Evolutionary conservation across 306 rosid genomes (phyloP).

Genomic region (Acacia acuminata): DNA sequence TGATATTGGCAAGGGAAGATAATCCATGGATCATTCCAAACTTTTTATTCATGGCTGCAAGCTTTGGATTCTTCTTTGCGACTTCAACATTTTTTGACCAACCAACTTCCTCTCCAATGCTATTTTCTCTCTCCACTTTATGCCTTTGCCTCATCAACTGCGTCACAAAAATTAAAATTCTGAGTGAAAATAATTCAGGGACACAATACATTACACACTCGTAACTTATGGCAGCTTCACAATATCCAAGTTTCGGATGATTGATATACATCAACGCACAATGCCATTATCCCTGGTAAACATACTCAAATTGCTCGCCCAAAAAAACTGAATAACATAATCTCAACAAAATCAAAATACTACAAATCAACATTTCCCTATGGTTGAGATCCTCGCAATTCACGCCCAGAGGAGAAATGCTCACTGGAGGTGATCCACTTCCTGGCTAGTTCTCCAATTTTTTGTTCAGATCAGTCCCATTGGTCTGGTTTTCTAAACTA

Average conservation of each 20-base stretch:
- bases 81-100: slow-evolving; percentile 92
- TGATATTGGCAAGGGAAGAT: slow-evolving; percentile 92
- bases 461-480: neutral
- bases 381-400: neutral
- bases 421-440: neutral
- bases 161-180: slow-evolving; percentile 32
- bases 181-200: neutral
- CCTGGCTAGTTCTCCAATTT: neutral
- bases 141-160: slow-evolving; percentile 98
- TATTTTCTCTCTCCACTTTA: slow-evolving; percentile 86
- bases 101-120: slow-evolving; percentile 89
- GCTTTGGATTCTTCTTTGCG: slow-evolving; percentile 85
- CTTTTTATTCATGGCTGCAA: slow-evolving; percentile 94
- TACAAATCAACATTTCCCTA: neutral
- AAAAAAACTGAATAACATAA: too few relatives aligned
- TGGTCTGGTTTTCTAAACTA: neutral
- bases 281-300: neutral
- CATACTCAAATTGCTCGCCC: neutral
- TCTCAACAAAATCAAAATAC: neutral
- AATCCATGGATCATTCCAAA: slow-evolving; percentile 98
- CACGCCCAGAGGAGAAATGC: neutral
- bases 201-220: neutral
- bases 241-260: slow-evolving; percentile 10
- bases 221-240: slow-evolving; percentile 19
- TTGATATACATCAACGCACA: neutral